A percentile compares a stretch with the other conserved stretches of the same genome.
phyloP scores from a whole-genome alignment of 1,284 basidiomycete species.

The Austroboletus niveus region DNA sequence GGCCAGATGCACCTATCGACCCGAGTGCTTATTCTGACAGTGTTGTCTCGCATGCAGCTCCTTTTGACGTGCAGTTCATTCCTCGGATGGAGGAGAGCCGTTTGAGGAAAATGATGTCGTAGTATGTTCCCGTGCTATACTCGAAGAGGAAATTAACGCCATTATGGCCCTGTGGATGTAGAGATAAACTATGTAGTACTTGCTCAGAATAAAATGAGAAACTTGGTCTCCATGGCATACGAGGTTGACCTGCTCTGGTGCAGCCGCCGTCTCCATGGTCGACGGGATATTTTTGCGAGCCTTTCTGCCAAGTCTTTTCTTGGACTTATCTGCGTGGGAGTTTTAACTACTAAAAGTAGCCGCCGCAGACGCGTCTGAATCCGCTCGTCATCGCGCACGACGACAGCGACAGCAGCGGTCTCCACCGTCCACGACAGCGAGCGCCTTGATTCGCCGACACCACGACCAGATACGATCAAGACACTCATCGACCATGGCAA shows the following conservation, averaged over 20 bases:
- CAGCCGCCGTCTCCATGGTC: not conserved
- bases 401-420: slow-evolving; percentile 14
- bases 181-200: too few species aligned
- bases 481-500: slow-evolving; percentile 16
- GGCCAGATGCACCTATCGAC: slow-evolving; percentile 15
- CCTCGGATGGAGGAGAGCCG: slow-evolving; percentile 9
- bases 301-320: slow-evolving; percentile 7
- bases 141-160: too few species aligned
- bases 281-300: slow-evolving; percentile 1
- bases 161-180: too few species aligned
- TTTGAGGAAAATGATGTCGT: slow-evolving; percentile 9
- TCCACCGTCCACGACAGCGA: slow-evolving; percentile 2
- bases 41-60: slow-evolving; percentile 7
- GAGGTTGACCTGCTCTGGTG: too few species aligned
- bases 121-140: too few species aligned
- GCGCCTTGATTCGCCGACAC: not conserved
- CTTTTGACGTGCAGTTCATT: slow-evolving; percentile 17
- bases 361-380: slow-evolving; percentile 20
- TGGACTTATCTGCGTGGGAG: slow-evolving; percentile 20
- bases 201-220: too few species aligned
- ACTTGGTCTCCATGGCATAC: too few species aligned
- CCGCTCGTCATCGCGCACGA: slow-evolving; percentile 26
- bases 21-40: slow-evolving; percentile 3
- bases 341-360: slow-evolving; percentile 10
- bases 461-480: not conserved